These are phyloP conservation scores for Sugiyamaella marilandica DNA, from an alignment of 805 yeast species.

Conservation along the genomic window DNA sequence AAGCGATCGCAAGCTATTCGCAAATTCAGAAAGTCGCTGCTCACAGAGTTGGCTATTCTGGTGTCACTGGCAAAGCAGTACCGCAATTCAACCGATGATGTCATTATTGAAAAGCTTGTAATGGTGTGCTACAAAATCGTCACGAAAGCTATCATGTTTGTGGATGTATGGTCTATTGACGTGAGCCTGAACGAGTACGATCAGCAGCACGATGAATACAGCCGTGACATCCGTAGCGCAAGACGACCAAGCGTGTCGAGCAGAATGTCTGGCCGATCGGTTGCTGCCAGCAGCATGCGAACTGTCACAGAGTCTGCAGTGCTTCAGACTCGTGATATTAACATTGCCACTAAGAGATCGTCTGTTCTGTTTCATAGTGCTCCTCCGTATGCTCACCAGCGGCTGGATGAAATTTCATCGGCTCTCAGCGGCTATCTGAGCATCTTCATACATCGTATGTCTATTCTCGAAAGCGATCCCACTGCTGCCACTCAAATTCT, in stretches of 20 bases:
- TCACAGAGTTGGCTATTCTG: constrained; percentile 37
- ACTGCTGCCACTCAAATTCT: constrained; percentile 31
- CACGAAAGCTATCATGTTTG: constrained; percentile 30
- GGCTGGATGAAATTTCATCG: constrained; percentile 34
- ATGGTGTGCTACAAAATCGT: constrained; percentile 31
- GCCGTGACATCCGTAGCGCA: neutral
- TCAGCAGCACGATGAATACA: neutral
- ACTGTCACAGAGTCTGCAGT: neutral
- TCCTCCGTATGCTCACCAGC: constrained; percentile 29
- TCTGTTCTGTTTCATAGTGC: constrained; percentile 23
- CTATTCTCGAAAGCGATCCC: constrained; percentile 26
- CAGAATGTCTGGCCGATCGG: neutral
- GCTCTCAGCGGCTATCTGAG: constrained; percentile 34
- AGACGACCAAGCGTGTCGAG: neutral
- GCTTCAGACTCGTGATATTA: neutral
- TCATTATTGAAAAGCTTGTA: constrained; percentile 30
- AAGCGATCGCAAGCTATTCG: constrained; percentile 28
- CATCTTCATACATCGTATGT: constrained; percentile 29
- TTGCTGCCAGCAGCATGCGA: neutral
- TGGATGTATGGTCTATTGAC: constrained; percentile 21
- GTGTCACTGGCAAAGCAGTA: constrained; percentile 35
- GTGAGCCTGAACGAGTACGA: constrained; percentile 1
- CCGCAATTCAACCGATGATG: constrained; percentile 28
- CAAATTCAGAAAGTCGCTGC: constrained; percentile 33
- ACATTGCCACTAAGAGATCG: constrained; percentile 14